phyloP scores from a whole-genome alignment of 441 rosid genomes.

The Euphorbia schlechtendalii region DNA sequence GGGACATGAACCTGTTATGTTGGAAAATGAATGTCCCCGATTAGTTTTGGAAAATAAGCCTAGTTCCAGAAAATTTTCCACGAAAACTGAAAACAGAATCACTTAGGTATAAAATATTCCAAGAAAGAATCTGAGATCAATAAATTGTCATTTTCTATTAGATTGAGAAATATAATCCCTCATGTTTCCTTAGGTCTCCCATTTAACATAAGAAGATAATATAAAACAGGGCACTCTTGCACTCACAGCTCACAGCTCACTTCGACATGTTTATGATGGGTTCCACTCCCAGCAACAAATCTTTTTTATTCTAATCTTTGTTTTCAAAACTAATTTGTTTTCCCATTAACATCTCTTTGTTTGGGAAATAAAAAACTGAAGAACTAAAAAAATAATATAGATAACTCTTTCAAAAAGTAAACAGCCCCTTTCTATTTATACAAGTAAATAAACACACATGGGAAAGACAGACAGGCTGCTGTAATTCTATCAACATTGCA shows the following conservation, averaged over 20 bases:
- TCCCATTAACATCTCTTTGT: neutral
- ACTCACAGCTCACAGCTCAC: no score
- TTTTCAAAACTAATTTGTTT: neutral
- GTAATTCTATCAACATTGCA: no score
- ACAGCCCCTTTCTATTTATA: neutral
- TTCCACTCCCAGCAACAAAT: neutral
- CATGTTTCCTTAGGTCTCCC: neutral
- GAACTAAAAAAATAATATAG: neutral
- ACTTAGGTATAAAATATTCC: neutral
- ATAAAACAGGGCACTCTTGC: neutral
- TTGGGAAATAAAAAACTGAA: no score
- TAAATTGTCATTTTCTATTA: neutral
- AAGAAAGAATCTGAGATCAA: neutral
- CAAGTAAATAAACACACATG: neutral
- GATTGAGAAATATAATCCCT: neutral
- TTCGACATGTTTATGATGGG: neutral
- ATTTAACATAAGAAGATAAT: no score
- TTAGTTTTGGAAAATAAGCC: neutral
- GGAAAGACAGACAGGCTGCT: neutral
- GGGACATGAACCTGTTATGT: slow-evolving; percentile 84
- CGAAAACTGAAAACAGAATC: neutral
- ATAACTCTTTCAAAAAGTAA: neutral
- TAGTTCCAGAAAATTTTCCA: neutral
- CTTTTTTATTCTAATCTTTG: neutral
- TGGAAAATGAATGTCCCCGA: neutral